Evolutionary conservation across 2,329 filamentous ascomycete genomes (phyloP).

Genomic region (Dichotomopilus funicola): DNA sequence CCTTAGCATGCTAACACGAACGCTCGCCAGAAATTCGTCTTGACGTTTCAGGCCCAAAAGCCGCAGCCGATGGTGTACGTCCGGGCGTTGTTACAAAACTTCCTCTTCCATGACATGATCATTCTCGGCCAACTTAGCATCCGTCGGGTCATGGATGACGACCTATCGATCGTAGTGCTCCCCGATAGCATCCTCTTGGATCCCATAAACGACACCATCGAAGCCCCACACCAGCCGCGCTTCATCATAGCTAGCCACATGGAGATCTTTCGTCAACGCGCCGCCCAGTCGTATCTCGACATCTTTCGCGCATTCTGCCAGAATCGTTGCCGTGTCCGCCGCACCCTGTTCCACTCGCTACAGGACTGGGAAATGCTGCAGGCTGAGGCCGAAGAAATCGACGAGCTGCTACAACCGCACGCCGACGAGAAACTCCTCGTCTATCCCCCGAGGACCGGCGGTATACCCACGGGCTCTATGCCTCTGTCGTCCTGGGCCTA

Average conservation of each 20-base stretch:
- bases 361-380: slow-evolving; percentile 80
- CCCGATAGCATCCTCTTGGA: slow-evolving; percentile 66
- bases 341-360: slow-evolving; percentile 79
- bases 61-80: slow-evolving; percentile 81
- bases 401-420: slow-evolving; percentile 57
- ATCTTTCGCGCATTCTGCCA: slow-evolving; percentile 79
- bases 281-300: slow-evolving; percentile 70
- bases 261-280: slow-evolving; percentile 58
- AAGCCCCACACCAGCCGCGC: slow-evolving; percentile 65
- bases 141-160: slow-evolving; percentile 70
- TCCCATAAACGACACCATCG: slow-evolving; percentile 67
- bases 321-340: slow-evolving; percentile 82
- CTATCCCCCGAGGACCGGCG: slow-evolving; percentile 37
- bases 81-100: slow-evolving; percentile 68
- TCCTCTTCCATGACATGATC: slow-evolving; percentile 66
- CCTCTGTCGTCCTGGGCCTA: slow-evolving; percentile 85
- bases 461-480: slow-evolving; percentile 56
- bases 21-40: slow-evolving; percentile 57
- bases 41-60: slow-evolving; percentile 67
- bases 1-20: not conserved
- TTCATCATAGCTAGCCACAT: slow-evolving; percentile 68
- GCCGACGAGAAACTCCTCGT: slow-evolving; percentile 55
- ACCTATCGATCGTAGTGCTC: slow-evolving; percentile 71
- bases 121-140: slow-evolving; percentile 63
- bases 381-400: slow-evolving; percentile 70